A percentile compares a stretch with the other conserved stretches of the same genome.
Conservation (phyloP, 2,329 filamentous ascomycete species). For the Cercospora sp. region DNA sequence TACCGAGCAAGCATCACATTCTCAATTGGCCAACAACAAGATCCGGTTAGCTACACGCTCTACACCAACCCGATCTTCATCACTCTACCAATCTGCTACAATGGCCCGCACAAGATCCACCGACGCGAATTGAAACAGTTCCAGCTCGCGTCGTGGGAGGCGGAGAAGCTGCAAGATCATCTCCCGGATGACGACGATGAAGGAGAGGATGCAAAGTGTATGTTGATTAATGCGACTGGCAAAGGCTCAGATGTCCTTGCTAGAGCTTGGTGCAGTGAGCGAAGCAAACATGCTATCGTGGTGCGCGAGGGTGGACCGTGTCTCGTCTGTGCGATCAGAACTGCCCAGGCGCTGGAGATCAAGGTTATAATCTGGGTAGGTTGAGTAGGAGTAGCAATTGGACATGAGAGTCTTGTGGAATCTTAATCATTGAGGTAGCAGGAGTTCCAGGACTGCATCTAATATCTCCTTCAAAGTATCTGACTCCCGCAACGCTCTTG, state of each 20-base stretch:
- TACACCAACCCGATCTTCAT: conserved; percentile 6
- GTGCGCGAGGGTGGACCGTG: neutral
- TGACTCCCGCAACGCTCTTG: too few species aligned
- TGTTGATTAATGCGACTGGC: neutral
- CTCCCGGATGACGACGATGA: neutral
- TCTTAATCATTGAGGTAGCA: too few species aligned
- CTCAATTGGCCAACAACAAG: neutral
- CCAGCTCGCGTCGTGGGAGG: neutral
- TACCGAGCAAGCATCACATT: conserved; percentile 4
- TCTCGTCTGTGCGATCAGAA: neutral
- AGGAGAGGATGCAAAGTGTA: neutral
- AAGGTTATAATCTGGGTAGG: neutral
- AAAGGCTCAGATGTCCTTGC: neutral
- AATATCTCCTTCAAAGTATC: too few species aligned
- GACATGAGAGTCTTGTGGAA: too few species aligned
- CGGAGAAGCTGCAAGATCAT: neutral
- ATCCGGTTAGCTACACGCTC: neutral
- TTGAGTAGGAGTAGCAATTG: neutral
- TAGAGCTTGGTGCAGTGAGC: neutral
- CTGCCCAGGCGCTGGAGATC: neutral
- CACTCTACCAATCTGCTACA: neutral
- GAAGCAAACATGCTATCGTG: neutral
- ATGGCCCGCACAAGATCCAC: neutral
- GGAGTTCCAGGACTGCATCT: too few species aligned
- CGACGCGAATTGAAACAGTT: conserved; percentile 1